Evolutionary conservation across 371 early-diverging fungal genomes (phyloP), one percentile per base, ranked within the genome.

Genomic region (Chytridiales sp.): DNA sequence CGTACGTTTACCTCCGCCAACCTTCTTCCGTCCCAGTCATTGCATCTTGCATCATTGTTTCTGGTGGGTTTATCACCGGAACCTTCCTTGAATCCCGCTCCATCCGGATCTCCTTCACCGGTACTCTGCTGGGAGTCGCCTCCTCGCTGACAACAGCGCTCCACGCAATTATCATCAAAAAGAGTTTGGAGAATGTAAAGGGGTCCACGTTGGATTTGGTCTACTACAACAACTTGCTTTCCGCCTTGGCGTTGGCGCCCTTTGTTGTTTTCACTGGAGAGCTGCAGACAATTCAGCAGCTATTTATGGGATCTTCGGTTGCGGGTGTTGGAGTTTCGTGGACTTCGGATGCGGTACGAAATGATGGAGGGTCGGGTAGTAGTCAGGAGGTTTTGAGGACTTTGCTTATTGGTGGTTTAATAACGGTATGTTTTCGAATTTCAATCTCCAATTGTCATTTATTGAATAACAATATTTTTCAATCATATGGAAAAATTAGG

Each of bases 91-190:
- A 81, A 27, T 15, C 24, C 3, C 6, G 9, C 13, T 36, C 13
- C 4, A 53, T 26, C 17, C 50, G 32, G 30, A 59, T 59, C 19
- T 30, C 46, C 2, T 11, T 41, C 11, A 22, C 38, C 22, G 82
- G 83, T 11, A 49, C 79, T 29, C 13, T 72, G 17, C 77, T 77
- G 27, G 84, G 84, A 2, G 61, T 78, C 26, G 47, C 77, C n/a
- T 77, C 78, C 0, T 73, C 73, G 24, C 41, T 81, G 36, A 75
- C 83, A 31, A 84, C 84, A 5, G 80, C 83, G 1, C 61, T 70
- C 5, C 84, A 84, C 52, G 77, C 81, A n/a, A 77, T 84, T 53
- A 70, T 84, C 49, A 84, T 84, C 73, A 83, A 83, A 54, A 67
- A 62, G 49, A 70, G 72, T 2, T 50, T 82, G 26, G 72, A 41